These are phyloP conservation scores for Botryotinia narcissicola DNA, from an alignment of 2,329 filamentous ascomycete species.

Conservation along the genomic window DNA sequence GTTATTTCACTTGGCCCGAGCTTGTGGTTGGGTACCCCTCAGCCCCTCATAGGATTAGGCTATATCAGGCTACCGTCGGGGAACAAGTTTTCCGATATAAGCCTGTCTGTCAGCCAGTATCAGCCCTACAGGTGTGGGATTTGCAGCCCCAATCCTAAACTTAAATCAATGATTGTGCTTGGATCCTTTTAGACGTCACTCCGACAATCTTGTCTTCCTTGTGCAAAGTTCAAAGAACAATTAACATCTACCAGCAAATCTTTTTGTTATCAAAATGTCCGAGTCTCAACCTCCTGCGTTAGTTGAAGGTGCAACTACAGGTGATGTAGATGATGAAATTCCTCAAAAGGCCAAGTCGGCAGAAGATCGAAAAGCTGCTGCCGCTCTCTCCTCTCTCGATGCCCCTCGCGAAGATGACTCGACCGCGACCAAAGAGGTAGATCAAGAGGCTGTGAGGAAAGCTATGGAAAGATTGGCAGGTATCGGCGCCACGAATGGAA, in stretches of 20 bases:
- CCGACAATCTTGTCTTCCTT: not conserved
- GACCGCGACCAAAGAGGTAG: constrained; percentile 47
- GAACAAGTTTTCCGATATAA: not conserved
- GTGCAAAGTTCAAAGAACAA: not conserved
- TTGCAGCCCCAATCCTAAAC: constrained; percentile 10
- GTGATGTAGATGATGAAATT: constrained; percentile 58
- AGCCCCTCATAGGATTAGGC: not conserved
- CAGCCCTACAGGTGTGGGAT: constrained; percentile 19
- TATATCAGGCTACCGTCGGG: not conserved
- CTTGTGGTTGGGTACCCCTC: not conserved
- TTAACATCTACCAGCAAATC: not conserved
- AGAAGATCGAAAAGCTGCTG: constrained; percentile 74
- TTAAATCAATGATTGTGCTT: constrained; percentile 5
- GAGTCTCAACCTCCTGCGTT: constrained; percentile 58
- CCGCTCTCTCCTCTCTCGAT: constrained; percentile 70
- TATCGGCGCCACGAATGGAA: constrained; percentile 35
- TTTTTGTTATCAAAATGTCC: constrained; percentile 49
- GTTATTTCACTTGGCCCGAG: not conserved
- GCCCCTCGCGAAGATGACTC: constrained; percentile 47
- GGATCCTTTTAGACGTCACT: constrained; percentile 9
- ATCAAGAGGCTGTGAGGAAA: constrained; percentile 69
- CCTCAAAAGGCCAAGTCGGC: constrained; percentile 57
- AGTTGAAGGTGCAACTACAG: constrained; percentile 58
- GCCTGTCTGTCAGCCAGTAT: not conserved
- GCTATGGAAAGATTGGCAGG: constrained; percentile 64